Conservation (phyloP, 2,329 filamentous ascomycete genomes). For the Epichloe amarillans region DNA sequence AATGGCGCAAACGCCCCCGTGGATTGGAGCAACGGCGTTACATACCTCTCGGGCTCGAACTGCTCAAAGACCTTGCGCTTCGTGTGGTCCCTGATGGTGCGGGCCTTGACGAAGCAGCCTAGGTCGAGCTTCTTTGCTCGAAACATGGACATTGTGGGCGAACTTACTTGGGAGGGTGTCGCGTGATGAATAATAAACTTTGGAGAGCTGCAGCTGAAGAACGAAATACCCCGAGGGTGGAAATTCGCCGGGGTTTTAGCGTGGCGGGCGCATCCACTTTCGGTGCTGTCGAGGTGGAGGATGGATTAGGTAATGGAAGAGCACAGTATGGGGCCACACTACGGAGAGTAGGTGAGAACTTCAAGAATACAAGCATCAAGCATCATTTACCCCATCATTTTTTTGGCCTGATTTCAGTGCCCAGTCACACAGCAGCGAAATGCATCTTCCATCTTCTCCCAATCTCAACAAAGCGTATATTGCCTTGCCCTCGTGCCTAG, state of each 20-base stretch:
- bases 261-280: background rate
- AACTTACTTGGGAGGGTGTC: background rate
- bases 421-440: too few species aligned
- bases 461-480: too few species aligned
- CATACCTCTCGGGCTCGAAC: conserved; percentile 76
- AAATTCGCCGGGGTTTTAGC: background rate
- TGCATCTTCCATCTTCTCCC: too few species aligned
- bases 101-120: conserved; percentile 74
- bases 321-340: too few species aligned
- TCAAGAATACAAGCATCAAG: too few species aligned
- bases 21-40: background rate
- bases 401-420: too few species aligned
- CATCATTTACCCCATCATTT: too few species aligned
- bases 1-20: background rate
- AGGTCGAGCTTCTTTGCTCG: conserved; percentile 82
- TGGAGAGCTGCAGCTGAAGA: background rate
- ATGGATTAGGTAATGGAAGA: too few species aligned
- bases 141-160: conserved; percentile 64
- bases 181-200: background rate
- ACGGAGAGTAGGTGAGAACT: too few species aligned
- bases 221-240: background rate
- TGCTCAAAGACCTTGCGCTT: conserved; percentile 89
- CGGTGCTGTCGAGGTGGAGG: too few species aligned
- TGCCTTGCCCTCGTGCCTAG: too few species aligned
- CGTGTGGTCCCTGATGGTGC: conserved; percentile 83